These are phyloP conservation scores for Hymenoscyphus salicellus DNA, from an alignment of 2,329 filamentous ascomycete genomes.

Conservation along the genomic window DNA sequence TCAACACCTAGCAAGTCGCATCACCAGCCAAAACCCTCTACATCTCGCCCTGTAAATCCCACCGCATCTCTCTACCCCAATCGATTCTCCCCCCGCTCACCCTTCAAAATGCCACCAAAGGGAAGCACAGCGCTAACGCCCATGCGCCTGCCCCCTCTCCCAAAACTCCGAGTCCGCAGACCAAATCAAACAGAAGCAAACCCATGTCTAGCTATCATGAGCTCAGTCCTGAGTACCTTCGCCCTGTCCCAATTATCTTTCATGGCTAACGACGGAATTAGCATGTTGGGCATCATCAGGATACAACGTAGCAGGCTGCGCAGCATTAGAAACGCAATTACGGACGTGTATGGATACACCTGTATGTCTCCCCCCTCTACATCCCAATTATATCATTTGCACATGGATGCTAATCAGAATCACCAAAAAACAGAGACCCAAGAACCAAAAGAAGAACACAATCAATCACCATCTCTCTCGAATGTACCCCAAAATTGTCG, in stretches of 20 bases:
- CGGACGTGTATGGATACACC: conserved; percentile 77
- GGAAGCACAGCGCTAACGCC: conserved; percentile 33
- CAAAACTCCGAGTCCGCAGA: conserved; percentile 61
- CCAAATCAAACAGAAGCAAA: conserved; percentile 61
- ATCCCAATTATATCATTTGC: not conserved
- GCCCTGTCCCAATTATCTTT: conserved; percentile 13
- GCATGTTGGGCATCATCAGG: conserved; percentile 83
- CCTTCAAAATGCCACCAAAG: conserved; percentile 36
- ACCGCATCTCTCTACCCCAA: not conserved
- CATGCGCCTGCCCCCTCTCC: conserved; percentile 52
- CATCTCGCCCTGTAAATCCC: not conserved
- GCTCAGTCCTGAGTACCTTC: conserved; percentile 59
- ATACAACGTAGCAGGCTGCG: conserved; percentile 60
- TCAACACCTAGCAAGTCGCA: conserved; percentile 3
- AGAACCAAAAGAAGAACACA: conserved; percentile 62
- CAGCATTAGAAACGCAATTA: conserved; percentile 57
- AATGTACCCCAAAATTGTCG: conserved; percentile 70
- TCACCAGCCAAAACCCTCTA: not conserved
- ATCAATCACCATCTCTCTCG: conserved; percentile 91
- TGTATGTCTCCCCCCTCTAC: conserved; percentile 44
- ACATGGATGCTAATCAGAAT: not conserved
- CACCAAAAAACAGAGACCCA: conserved; percentile 47
- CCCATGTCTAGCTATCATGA: conserved; percentile 65
- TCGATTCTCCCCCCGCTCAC: not conserved
- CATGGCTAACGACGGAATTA: conserved; percentile 37